Evolutionary conservation across 768 basidiomycete genomes (phyloP), one percentile per base, ranked within the genome.

Genomic region (Tylopilus felleus): DNA sequence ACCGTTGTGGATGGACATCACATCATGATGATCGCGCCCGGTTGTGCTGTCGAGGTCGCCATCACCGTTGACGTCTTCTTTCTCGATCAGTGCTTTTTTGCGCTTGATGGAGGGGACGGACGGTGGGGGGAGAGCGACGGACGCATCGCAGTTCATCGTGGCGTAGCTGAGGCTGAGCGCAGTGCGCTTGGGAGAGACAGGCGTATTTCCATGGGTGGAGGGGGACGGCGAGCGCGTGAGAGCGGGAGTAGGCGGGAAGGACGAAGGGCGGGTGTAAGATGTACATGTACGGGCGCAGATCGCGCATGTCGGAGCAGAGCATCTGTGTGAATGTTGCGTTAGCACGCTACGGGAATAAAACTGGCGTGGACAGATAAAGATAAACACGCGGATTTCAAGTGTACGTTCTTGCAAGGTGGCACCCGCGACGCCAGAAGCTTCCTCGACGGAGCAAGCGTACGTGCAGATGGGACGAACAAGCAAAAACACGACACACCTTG

Each of bases 271-370:
- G 28, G 58, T 68, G 25, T 64, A 69, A 1, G 67, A 72, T 23
- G 70, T 71, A 45, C 74, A 75, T 25, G 66, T 75, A 13, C 74
- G 65, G 16, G 74, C 60, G 46, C 74, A 75, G 40, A 75, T 65
- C 4, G 63, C 58, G 48, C 74, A 75, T 17, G 65, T 72, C 40
- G 67, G 58, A 12, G 69, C 62, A 17, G 65, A 48, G 47, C 74
- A 75, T 45, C 74, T 75, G 35, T 19, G 33, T 9, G 28, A 38
- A 28, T 5, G 1, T 35, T 13, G 31, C 8, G 35, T 65, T 40
- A 65, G 65, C 29, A 38, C 2, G 17, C 10, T 10, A 13, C 16
- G 39, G 25, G 5, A n/a, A 16, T 22, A 8, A 17, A 17, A 25
- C 40, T 13, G 16, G 4, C 2, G 10, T 7, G 16, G 4, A 13